Conservation (phyloP, 1,284 basidiomycete species). For the Puccinia coronata region DNA sequence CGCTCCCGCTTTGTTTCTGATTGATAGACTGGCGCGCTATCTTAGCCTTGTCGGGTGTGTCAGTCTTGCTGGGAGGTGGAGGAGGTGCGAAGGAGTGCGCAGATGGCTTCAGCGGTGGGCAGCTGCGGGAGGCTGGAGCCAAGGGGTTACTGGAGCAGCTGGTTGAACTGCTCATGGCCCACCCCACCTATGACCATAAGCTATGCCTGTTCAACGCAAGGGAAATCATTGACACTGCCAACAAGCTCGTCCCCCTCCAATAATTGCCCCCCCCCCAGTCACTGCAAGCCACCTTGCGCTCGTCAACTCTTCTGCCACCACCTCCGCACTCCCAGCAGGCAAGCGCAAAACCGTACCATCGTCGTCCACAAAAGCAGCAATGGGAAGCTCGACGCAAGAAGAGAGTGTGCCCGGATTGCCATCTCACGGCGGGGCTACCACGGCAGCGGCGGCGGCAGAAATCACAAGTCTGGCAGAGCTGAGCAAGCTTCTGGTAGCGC, state of each 20-base stretch:
- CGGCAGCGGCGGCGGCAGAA: not conserved
- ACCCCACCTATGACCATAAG: constrained; percentile 82
- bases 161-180: constrained; percentile 75
- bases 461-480: not conserved
- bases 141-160: constrained; percentile 65
- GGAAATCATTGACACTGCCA: constrained; percentile 66
- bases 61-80: too few relatives aligned
- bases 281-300: not conserved
- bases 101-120: constrained; percentile 68
- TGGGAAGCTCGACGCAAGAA: not conserved
- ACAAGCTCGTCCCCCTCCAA: constrained; percentile 63
- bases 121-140: constrained; percentile 60
- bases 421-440: too few relatives aligned
- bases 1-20: too few relatives aligned
- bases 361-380: not conserved
- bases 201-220: constrained; percentile 88
- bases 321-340: not conserved
- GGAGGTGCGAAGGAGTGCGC: constrained; percentile 72
- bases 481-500: not conserved
- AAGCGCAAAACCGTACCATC: not conserved
- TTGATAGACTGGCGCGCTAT: too few relatives aligned
- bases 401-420: not conserved
- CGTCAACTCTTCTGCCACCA: constrained; percentile 3
- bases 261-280: not conserved
- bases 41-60: too few relatives aligned